Percentiles rank a stretch among this genome's conserved stretches.
Conservation (phyloP, 2,329 filamentous ascomycete genomes). For the Graphium sp. region DNA sequence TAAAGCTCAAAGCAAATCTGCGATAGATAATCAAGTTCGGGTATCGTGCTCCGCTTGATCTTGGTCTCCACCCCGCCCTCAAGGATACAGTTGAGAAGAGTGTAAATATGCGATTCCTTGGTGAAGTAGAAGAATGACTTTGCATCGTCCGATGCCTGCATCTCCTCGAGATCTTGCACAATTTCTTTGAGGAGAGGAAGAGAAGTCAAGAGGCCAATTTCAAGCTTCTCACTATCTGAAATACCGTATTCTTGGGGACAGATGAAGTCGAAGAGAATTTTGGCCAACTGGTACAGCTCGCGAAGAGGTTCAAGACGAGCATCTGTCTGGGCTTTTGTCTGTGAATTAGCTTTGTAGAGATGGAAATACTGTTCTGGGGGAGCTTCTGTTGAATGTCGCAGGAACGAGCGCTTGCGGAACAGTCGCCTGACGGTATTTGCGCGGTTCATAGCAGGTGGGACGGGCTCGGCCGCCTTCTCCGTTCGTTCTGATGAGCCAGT, state of each 20-base stretch:
- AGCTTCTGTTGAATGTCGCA: slow-evolving; percentile 33
- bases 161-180: slow-evolving; percentile 89
- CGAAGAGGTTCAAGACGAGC: slow-evolving; percentile 74
- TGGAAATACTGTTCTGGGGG: slow-evolving; percentile 69
- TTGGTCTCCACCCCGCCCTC: slow-evolving; percentile 96
- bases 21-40: slow-evolving; percentile 90
- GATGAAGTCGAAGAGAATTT: slow-evolving; percentile 95
- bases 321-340: slow-evolving; percentile 66
- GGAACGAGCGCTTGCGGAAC: slow-evolving; percentile 44
- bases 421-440: slow-evolving; percentile 24
- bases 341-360: slow-evolving; percentile 62
- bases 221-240: slow-evolving; percentile 88
- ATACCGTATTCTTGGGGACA: slow-evolving; percentile 98
- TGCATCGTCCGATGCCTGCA: slow-evolving; percentile 84
- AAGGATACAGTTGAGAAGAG: slow-evolving; percentile 89
- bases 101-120: slow-evolving; percentile 98
- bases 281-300: slow-evolving; percentile 84
- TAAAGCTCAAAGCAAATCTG: slow-evolving; percentile 98
- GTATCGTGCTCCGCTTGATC: slow-evolving; percentile 87
- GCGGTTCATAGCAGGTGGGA: neutral
- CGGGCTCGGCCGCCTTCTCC: neutral
- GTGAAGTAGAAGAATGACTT: slow-evolving; percentile 99
- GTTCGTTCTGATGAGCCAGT: slow-evolving; percentile 9
- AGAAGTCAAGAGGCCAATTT: slow-evolving; percentile 89
- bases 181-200: slow-evolving; percentile 91